Percentiles rank a stretch among this genome's conserved stretches.
phyloP scores from a whole-genome alignment of 345 rosid genomes.

The Melastoma malabathricum region DNA sequence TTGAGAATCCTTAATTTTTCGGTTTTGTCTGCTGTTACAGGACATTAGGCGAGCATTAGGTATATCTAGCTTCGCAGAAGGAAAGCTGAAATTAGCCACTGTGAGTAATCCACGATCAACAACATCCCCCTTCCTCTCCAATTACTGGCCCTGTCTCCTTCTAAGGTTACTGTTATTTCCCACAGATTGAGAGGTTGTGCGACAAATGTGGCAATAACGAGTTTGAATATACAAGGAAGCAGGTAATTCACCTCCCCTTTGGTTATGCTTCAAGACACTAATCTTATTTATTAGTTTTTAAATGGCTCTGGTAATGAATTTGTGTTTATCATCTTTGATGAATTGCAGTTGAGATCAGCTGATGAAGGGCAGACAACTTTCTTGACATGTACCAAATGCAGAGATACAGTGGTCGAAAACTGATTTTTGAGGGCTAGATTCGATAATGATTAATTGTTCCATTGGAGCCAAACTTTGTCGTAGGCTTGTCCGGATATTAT shows the following conservation, averaged over 20 bases:
- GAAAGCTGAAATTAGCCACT: slow-evolving; percentile 8
- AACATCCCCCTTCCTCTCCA: too few species aligned
- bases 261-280: background rate
- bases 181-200: slow-evolving; percentile 21
- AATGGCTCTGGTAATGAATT: too few species aligned
- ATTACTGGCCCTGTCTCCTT: slow-evolving; percentile 1
- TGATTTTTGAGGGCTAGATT: too few species aligned
- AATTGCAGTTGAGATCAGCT: slow-evolving; percentile 32
- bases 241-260: slow-evolving; percentile 10
- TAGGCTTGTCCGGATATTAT: too few species aligned
- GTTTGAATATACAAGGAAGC: slow-evolving; percentile 25
- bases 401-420: slow-evolving; percentile 1
- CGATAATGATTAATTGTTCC: too few species aligned
- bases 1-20: background rate
- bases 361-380: slow-evolving; percentile 38
- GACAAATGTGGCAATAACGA: slow-evolving; percentile 25
- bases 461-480: too few species aligned
- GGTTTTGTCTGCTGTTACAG: slow-evolving; percentile 10
- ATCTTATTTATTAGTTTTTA: too few species aligned
- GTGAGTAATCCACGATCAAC: too few species aligned
- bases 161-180: background rate
- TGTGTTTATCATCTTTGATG: background rate
- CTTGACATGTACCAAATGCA: slow-evolving; percentile 21
- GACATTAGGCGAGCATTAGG: slow-evolving; percentile 34
- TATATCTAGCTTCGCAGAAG: slow-evolving; percentile 20